Evolutionary conservation across 106 monocot genomes (phyloP).

Genomic region (Dactylorhiza incarnata): DNA sequence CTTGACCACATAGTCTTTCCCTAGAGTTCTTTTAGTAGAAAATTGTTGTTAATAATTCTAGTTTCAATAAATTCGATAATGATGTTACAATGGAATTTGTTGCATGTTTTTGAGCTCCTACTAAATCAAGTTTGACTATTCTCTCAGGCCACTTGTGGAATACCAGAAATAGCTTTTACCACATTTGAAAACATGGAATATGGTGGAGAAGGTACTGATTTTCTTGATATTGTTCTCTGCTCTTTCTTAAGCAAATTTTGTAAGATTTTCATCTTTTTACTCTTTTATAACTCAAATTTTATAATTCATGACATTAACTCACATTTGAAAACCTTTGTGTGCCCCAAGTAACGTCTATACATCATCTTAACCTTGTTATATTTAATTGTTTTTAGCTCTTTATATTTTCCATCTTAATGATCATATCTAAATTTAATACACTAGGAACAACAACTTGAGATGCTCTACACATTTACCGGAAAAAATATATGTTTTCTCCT

Average conservation of each 20-base stretch:
- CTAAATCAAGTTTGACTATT: neutral
- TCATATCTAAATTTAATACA: neutral
- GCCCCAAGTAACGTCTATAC: neutral
- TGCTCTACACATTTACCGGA: neutral
- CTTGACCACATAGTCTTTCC: neutral
- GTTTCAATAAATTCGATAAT: neutral
- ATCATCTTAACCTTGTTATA: neutral
- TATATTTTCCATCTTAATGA: neutral
- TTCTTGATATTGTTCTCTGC: neutral
- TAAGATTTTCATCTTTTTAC: neutral
- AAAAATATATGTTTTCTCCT: neutral
- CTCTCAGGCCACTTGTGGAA: constrained; percentile 92
- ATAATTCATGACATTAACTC: neutral
- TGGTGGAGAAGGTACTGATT: constrained; percentile 77
- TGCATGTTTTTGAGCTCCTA: neutral
- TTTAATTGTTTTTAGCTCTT: neutral
- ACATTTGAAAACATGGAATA: constrained; percentile 99
- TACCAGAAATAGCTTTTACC: constrained; percentile 91
- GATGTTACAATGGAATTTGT: neutral
- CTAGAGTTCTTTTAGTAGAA: neutral
- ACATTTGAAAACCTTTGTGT: neutral
- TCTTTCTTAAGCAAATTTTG: neutral
- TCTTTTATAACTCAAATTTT: neutral
- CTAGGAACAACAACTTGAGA: neutral
- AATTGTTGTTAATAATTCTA: neutral